Conservation (phyloP, 1,284 basidiomycete genomes). For the Kalmanozyma brasiliensis region DNA sequence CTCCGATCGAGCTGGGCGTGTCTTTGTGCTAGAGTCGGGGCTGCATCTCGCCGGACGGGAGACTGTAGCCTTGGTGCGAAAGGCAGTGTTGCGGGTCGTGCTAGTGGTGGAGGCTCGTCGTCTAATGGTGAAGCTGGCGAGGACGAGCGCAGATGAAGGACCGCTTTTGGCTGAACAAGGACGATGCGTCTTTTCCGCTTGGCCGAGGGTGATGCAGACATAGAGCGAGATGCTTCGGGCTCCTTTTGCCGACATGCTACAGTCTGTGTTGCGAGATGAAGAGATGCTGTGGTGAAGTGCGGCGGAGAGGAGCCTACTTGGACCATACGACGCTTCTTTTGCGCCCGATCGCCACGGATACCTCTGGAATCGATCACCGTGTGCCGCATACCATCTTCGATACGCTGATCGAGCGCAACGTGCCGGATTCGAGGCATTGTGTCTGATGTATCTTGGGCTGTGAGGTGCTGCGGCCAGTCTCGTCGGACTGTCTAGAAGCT, state of each 20-base stretch:
- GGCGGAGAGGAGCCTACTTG: constrained; percentile 28
- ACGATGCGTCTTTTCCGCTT: constrained; percentile 10
- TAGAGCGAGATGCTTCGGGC: neutral
- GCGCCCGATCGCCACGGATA: neutral
- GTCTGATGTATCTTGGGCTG: too few species aligned
- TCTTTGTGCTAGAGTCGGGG: constrained; percentile 2
- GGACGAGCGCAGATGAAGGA: constrained; percentile 23
- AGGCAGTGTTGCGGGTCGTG: neutral
- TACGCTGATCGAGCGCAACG: neutral
- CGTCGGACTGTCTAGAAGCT: too few species aligned
- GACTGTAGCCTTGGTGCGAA: neutral
- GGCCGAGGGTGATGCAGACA: constrained; percentile 12
- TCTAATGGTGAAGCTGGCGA: constrained; percentile 13
- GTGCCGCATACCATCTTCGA: neutral
- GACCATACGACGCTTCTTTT: constrained; percentile 19
- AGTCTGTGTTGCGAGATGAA: constrained; percentile 1
- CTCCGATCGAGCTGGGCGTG: constrained; percentile 8
- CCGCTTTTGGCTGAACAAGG: constrained; percentile 1
- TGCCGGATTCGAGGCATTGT: neutral
- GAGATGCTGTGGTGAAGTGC: constrained; percentile 21
- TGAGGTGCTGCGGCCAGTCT: too few species aligned
- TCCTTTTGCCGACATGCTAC: neutral
- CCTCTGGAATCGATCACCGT: neutral
- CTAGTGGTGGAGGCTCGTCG: neutral
- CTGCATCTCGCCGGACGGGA: constrained; percentile 1